These are phyloP conservation scores for Niveomyces coronatus DNA, from an alignment of 2,329 filamentous ascomycete species.

Conservation along the genomic window DNA sequence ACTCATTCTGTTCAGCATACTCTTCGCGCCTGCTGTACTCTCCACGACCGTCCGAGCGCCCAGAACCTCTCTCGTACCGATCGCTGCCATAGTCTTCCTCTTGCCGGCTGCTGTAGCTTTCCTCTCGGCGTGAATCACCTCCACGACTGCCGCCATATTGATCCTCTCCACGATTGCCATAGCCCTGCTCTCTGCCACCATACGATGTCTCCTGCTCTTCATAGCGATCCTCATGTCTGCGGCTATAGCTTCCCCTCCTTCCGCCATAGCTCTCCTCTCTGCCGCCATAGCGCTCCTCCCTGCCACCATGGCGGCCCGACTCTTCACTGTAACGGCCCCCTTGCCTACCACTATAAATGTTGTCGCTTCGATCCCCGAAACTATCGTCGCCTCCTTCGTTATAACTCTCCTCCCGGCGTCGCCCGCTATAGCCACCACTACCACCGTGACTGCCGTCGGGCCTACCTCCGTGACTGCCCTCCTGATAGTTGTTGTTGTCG, in stretches of 20 bases:
- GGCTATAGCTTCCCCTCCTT: conserved; percentile 16
- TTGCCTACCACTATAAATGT: conserved; percentile 16
- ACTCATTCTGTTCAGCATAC: background rate
- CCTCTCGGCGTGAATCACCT: conserved; percentile 10
- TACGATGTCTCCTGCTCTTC: conserved; percentile 14
- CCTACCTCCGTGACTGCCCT: conserved; percentile 8
- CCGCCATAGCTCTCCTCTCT: conserved; percentile 11
- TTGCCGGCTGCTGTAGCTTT: conserved; percentile 15
- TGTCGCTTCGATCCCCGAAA: conserved; percentile 16
- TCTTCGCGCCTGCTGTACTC: background rate
- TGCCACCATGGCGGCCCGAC: conserved; percentile 6
- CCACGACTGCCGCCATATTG: conserved; percentile 15
- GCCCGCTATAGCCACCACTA: conserved; percentile 7
- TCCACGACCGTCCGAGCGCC: conserved; percentile 19
- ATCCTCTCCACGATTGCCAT: conserved; percentile 11
- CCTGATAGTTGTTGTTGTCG: conserved; percentile 13
- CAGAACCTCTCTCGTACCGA: conserved; percentile 5
- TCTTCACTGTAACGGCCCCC: conserved; percentile 3
- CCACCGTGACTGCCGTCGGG: background rate
- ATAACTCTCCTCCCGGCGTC: conserved; percentile 13
- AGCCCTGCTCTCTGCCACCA: conserved; percentile 10
- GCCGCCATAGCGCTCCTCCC: conserved; percentile 10
- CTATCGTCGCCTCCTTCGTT: conserved; percentile 15
- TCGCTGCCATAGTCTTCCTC: conserved; percentile 9
- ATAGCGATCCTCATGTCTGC: conserved; percentile 13